Conservation (phyloP, 306 rosid genomes). For the Vigna unguiculata region DNA sequence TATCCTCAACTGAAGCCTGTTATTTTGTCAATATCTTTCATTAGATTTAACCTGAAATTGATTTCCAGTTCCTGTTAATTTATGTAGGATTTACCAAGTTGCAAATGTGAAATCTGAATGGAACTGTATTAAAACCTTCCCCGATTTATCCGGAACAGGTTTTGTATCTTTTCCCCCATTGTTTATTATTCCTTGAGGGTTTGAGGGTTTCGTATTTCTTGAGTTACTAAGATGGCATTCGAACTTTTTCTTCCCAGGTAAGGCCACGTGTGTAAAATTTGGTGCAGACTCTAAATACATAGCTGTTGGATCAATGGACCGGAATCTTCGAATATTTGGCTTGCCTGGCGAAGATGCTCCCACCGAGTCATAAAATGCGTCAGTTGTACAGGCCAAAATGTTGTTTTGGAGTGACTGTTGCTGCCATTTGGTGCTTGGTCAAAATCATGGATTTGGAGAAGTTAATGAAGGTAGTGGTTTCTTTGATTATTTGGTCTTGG, state of each 20-base stretch:
- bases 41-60: constrained; percentile 30
- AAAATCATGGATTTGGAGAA: constrained; percentile 42
- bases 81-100: constrained; percentile 91
- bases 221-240: constrained; percentile 28
- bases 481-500: constrained; percentile 41
- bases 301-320: constrained; percentile 93
- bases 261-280: constrained; percentile 75
- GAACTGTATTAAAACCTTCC: constrained; percentile 90
- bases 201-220: neutral
- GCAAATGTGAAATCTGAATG: constrained; percentile 95
- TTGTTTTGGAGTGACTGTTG: constrained; percentile 36
- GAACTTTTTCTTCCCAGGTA: constrained; percentile 60
- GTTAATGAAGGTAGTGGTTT: constrained; percentile 49
- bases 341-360: constrained; percentile 64
- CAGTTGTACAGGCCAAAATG: constrained; percentile 1
- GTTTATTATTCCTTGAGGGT: neutral
- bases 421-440: constrained; percentile 47
- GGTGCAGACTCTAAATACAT: constrained; percentile 91
- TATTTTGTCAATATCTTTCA: neutral
- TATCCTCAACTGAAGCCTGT: constrained; percentile 10
- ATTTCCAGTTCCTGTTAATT: constrained; percentile 38
- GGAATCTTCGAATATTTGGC: constrained; percentile 93
- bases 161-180: neutral
- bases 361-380: constrained; percentile 52
- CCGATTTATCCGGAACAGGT: constrained; percentile 99